Evolutionary conservation across 345 rosid genomes (phyloP), one percentile per base, ranked within the genome.

Genomic region (Euphorbia pulcherrima): DNA sequence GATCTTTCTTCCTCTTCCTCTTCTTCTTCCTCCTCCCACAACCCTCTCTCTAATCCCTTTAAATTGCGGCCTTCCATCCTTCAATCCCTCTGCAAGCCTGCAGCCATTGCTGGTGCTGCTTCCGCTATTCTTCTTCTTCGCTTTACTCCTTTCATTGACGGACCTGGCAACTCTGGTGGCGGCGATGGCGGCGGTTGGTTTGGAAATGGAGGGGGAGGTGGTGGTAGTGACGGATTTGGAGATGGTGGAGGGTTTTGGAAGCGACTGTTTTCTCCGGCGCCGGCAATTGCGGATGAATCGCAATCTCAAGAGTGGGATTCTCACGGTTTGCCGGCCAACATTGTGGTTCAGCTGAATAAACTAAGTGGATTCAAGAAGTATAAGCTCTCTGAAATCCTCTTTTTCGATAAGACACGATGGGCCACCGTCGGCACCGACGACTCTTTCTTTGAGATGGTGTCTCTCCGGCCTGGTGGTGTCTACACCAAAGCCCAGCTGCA

Each of bases 391-490:
- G 98, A 95, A 10, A 88, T 95, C 71, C 30, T 86, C 8, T 95
- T 95, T 84, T 85, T 83, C 30, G 99, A 95, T 62, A 75, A 84
- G 72, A 65, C 87, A 28, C 74, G 85, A 40, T 74, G 82, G 76
- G 58, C 85, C 33, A 92, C 87, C 0, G 85, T 90, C 2, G 97
- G 96, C 7, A 80, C 89, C 1, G 96, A 95, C 47, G 97, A 95
- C 68, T 88, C 99, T 4, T 95, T 95, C 78, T 90, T 95, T 67
- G 97, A 95, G 79, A 95, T 95, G 99, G 99, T 95, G 6, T 84
- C 94, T 7, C 69, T 95, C 28, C 85, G 88, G 20, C 90, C 97
- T 0, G 94, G 94, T 0, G 97, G 97, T 40, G 77, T 90, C 27
- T 95, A 92, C 84, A 88, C 97, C 0, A 95, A 90, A 75, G 69